These are phyloP conservation scores for Mycena metata DNA, from an alignment of 768 basidiomycete species.

Conservation along the genomic window DNA sequence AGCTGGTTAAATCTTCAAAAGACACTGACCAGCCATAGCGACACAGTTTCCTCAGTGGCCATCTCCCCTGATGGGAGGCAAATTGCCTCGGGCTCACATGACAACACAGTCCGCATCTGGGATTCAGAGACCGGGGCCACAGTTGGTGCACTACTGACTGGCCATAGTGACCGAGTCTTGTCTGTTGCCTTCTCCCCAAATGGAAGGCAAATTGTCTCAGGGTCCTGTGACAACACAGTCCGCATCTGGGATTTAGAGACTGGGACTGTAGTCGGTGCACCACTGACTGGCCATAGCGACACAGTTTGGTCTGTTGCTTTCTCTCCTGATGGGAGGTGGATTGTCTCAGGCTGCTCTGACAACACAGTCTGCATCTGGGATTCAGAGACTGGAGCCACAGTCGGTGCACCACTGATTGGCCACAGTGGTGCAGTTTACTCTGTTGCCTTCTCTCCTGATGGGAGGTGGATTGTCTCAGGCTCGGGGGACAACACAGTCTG, in stretches of 20 bases:
- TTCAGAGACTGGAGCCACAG: background rate
- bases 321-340: background rate
- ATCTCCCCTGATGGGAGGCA: background rate
- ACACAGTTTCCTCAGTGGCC: background rate
- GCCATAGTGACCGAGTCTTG: background rate
- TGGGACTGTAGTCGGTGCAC: background rate
- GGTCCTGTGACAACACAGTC: background rate
- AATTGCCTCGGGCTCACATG: background rate
- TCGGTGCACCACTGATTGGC: background rate
- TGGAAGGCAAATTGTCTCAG: background rate
- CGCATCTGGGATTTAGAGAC: background rate
- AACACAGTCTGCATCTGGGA: background rate
- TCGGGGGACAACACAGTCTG: background rate
- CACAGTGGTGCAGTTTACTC: background rate
- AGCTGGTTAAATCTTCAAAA: background rate
- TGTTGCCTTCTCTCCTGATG: slow-evolving; percentile 1
- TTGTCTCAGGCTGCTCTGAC: background rate
- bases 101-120: background rate
- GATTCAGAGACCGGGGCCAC: background rate
- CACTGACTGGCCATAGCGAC: background rate
- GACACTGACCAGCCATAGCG: background rate
- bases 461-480: background rate
- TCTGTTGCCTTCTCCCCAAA: background rate
- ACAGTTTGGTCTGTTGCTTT: background rate
- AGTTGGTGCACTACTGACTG: background rate